phyloP scores from a whole-genome alignment of 2,329 filamentous ascomycete species.

The Harringtonia lauricola region DNA sequence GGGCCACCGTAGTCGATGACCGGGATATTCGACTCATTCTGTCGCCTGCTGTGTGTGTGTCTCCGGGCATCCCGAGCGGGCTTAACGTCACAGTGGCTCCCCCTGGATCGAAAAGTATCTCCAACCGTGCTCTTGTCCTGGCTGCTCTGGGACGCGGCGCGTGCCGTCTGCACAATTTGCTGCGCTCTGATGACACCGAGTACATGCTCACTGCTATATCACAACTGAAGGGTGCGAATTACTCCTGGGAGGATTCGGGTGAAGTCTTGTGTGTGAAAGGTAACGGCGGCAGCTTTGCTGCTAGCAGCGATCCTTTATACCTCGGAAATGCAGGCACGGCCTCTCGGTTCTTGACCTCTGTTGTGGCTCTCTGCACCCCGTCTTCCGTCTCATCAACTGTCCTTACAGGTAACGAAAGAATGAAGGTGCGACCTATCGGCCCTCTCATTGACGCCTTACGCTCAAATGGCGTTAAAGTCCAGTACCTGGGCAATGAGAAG shows the following conservation, averaged over 20 bases:
- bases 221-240: slow-evolving; percentile 74
- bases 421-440: slow-evolving; percentile 93
- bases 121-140: slow-evolving; percentile 87
- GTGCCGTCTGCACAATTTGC: slow-evolving; percentile 80
- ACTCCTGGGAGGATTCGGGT: slow-evolving; percentile 91
- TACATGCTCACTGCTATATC: slow-evolving; percentile 92
- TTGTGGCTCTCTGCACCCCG: slow-evolving; percentile 71
- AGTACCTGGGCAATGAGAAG: slow-evolving; percentile 73
- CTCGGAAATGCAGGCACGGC: slow-evolving; percentile 95
- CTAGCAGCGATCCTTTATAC: slow-evolving; percentile 69
- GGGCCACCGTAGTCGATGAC: slow-evolving; percentile 83
- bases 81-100: slow-evolving; percentile 65
- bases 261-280: slow-evolving; percentile 81
- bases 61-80: slow-evolving; percentile 55
- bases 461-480: slow-evolving; percentile 75
- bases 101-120: slow-evolving; percentile 95
- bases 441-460: slow-evolving; percentile 84
- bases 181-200: slow-evolving; percentile 95
- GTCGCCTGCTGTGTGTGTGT: slow-evolving; percentile 65
- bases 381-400: slow-evolving; percentile 57
- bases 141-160: slow-evolving; percentile 80
- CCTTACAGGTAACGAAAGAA: slow-evolving; percentile 85
- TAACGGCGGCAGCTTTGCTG: slow-evolving; percentile 74
- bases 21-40: slow-evolving; percentile 72
- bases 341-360: slow-evolving; percentile 87